phyloP scores from a whole-genome alignment of 2,329 filamentous ascomycete species.

The Diaporthe caulivora region DNA sequence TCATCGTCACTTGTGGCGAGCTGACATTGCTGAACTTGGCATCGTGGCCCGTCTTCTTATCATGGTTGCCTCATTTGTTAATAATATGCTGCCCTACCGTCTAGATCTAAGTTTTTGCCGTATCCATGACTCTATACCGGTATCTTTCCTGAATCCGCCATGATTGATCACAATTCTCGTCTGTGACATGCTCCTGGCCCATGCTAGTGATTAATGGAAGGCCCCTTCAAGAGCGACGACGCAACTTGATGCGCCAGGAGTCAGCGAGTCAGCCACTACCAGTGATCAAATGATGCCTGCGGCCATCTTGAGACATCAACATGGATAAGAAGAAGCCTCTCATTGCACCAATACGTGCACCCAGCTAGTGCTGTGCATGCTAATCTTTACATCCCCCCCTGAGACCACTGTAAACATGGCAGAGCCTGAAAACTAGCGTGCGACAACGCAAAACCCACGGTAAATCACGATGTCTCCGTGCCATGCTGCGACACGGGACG shows the following conservation, averaged over 20 bases:
- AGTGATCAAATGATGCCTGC: background rate
- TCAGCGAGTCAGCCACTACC: background rate
- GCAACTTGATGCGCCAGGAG: background rate
- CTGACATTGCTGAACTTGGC: background rate
- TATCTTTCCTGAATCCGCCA: background rate
- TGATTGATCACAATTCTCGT: background rate
- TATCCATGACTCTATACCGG: slow-evolving; percentile 17
- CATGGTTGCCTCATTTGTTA: slow-evolving; percentile 7
- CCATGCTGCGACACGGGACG: slow-evolving; percentile 33
- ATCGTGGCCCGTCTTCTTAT: background rate
- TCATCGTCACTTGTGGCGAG: background rate
- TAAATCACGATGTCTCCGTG: slow-evolving; percentile 6
- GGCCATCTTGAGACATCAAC: background rate
- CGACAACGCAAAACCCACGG: background rate
- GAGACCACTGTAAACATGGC: background rate
- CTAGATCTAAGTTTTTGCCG: slow-evolving; percentile 25
- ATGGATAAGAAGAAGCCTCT: background rate
- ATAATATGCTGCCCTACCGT: slow-evolving; percentile 7
- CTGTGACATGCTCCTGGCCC: background rate
- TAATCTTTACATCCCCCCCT: background rate
- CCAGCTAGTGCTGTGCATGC: background rate
- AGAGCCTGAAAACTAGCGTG: background rate
- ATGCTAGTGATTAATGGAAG: background rate
- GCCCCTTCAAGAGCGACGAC: background rate
- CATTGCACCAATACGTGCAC: background rate